Evolutionary conservation across 306 rosid genomes (phyloP).

Genomic region (Lathyrus aphaca): DNA sequence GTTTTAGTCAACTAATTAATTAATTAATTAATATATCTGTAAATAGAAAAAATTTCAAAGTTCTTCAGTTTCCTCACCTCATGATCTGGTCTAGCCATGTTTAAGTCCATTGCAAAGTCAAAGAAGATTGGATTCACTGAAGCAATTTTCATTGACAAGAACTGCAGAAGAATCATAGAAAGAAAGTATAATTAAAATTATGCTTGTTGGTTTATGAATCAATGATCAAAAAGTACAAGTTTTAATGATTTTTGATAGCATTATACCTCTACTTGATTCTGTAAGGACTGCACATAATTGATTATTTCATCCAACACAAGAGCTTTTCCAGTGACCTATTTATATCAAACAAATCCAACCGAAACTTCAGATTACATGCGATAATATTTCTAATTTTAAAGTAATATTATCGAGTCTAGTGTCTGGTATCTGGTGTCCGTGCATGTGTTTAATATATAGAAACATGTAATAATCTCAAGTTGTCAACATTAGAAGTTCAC

Average conservation of each 20-base stretch:
- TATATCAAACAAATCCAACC: slow-evolving; percentile 44
- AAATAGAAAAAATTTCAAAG: background rate
- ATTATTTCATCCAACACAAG: slow-evolving; percentile 95
- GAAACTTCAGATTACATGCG: background rate
- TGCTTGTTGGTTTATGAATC: background rate
- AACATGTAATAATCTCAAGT: slow-evolving; percentile 25
- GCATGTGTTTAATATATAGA: background rate
- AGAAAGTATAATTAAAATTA: background rate
- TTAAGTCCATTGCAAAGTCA: slow-evolving; percentile 72
- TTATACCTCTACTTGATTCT: slow-evolving; percentile 94
- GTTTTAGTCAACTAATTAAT: background rate
- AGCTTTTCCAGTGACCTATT: slow-evolving; percentile 93
- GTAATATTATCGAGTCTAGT: background rate
- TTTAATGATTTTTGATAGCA: background rate
- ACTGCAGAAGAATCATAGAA: slow-evolving; percentile 50
- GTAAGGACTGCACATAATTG: slow-evolving; percentile 98
- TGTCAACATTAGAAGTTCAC: slow-evolving; percentile 4
- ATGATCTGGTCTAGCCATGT: slow-evolving; percentile 60
- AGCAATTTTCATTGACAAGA: slow-evolving; percentile 91
- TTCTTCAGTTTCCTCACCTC: slow-evolving; percentile 48
- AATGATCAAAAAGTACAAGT: background rate
- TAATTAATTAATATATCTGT: background rate
- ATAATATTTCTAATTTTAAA: background rate
- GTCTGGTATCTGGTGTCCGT: background rate
- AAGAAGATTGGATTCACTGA: slow-evolving; percentile 68